These are phyloP conservation scores for Melastoma malabathricum DNA, from an alignment of 345 rosid species.

Conservation along the genomic window DNA sequence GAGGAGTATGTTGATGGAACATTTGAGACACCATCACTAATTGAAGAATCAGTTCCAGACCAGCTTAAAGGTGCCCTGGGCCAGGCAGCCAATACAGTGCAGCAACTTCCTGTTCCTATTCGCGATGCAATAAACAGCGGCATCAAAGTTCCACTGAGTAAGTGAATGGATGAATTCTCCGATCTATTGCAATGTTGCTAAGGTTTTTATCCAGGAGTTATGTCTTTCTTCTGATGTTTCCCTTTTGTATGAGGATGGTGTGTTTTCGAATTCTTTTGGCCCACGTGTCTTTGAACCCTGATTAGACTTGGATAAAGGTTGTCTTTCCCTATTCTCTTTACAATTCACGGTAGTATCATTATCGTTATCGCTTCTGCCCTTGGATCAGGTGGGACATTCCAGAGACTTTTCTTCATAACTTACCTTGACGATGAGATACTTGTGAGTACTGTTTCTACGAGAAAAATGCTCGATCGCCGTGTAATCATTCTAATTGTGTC, in stretches of 20 bases:
- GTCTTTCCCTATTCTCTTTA: no score
- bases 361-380: background rate
- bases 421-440: constrained; percentile 92
- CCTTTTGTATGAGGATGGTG: no score
- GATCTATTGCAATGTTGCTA: background rate
- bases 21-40: constrained; percentile 59
- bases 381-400: constrained; percentile 59
- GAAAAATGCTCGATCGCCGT: no score
- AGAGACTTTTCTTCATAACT: constrained; percentile 89
- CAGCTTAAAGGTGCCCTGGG: constrained; percentile 62
- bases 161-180: constrained; percentile 15
- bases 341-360: background rate
- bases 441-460: constrained; percentile 27
- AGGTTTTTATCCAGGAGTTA: no score
- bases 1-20: constrained; percentile 80
- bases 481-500: constrained; percentile 1
- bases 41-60: constrained; percentile 75
- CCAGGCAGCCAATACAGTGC: constrained; percentile 55
- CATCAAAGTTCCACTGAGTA: constrained; percentile 69
- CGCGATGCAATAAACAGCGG: constrained; percentile 58
- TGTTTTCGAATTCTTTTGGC: no score
- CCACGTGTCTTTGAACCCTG: no score
- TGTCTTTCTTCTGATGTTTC: no score
- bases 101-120: constrained; percentile 71
- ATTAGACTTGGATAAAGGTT: no score